These are phyloP conservation scores for Spergularia marina DNA, from an alignment of 148 eudicot species.

Conservation along the genomic window DNA sequence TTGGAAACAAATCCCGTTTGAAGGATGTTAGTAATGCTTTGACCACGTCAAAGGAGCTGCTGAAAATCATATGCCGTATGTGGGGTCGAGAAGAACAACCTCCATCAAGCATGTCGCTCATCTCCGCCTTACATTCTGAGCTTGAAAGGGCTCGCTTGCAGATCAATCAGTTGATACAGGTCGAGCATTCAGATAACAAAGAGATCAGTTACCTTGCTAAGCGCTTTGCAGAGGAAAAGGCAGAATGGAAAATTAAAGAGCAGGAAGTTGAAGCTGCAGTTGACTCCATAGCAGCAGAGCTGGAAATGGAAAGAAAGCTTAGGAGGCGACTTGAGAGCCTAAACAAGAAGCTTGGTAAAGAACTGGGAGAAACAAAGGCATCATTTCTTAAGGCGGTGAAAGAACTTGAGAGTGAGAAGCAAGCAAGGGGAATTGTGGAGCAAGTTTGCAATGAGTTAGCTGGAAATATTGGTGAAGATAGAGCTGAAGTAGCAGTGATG, in stretches of 20 bases:
- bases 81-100: constrained; percentile 68
- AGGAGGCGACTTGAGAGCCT: constrained; percentile 70
- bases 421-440: constrained; percentile 60
- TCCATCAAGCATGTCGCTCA: constrained; percentile 73
- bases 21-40: constrained; percentile 82
- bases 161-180: constrained; percentile 72
- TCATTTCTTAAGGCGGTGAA: constrained; percentile 52
- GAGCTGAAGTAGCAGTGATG: constrained; percentile 39
- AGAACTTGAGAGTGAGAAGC: constrained; percentile 68
- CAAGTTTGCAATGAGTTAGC: constrained; percentile 71
- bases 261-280: constrained; percentile 64
- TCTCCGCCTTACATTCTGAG: constrained; percentile 88
- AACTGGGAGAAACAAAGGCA: constrained; percentile 63
- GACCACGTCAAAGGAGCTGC: constrained; percentile 87
- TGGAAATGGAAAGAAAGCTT: constrained; percentile 74
- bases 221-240: constrained; percentile 78
- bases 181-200: constrained; percentile 56
- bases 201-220: constrained; percentile 62
- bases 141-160: constrained; percentile 87
- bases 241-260: constrained; percentile 70
- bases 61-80: constrained; percentile 73
- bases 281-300: constrained; percentile 61
- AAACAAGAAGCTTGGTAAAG: constrained; percentile 82
- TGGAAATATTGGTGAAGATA: constrained; percentile 54
- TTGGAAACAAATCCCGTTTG: constrained; percentile 46